Conservation (phyloP, 2,329 filamentous ascomycete species). For the Orbilia blumenaviensis region DNA sequence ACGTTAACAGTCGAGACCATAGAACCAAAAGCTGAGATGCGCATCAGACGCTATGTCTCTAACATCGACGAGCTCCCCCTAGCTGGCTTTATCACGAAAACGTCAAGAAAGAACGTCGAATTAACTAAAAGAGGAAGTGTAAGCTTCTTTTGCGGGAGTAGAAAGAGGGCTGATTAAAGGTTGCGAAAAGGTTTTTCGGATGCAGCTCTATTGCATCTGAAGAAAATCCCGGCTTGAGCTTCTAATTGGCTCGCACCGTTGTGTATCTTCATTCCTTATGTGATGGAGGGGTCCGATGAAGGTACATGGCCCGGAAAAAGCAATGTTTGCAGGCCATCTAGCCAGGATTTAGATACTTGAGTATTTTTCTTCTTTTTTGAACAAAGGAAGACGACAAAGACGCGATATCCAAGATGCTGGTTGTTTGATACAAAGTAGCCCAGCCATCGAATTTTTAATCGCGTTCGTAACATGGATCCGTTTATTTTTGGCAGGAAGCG, state of each 20-base stretch:
- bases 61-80: constrained; percentile 34
- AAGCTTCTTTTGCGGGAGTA: constrained; percentile 35
- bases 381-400: constrained; percentile 7
- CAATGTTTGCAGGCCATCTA: constrained; percentile 1
- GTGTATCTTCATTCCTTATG: constrained; percentile 45
- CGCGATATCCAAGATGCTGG: constrained; percentile 17
- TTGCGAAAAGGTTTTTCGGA: constrained; percentile 42
- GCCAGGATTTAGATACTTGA: constrained; percentile 26
- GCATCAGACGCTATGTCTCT: constrained; percentile 3
- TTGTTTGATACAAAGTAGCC: constrained; percentile 19
- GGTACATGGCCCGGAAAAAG: constrained; percentile 36
- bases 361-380: constrained; percentile 26
- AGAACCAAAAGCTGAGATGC: constrained; percentile 9
- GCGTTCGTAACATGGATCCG: constrained; percentile 41
- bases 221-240: constrained; percentile 44
- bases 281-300: constrained; percentile 42
- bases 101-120: constrained; percentile 8
- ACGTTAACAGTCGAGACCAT: constrained; percentile 4
- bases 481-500: constrained; percentile 50
- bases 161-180: constrained; percentile 49
- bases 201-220: constrained; percentile 51
- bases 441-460: constrained; percentile 53
- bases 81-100: constrained; percentile 27
- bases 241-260: constrained; percentile 37
- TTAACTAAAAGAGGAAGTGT: constrained; percentile 47